These are phyloP conservation scores for Dendryphion nanum DNA, from an alignment of 2,329 filamentous ascomycete genomes.

Conservation along the genomic window DNA sequence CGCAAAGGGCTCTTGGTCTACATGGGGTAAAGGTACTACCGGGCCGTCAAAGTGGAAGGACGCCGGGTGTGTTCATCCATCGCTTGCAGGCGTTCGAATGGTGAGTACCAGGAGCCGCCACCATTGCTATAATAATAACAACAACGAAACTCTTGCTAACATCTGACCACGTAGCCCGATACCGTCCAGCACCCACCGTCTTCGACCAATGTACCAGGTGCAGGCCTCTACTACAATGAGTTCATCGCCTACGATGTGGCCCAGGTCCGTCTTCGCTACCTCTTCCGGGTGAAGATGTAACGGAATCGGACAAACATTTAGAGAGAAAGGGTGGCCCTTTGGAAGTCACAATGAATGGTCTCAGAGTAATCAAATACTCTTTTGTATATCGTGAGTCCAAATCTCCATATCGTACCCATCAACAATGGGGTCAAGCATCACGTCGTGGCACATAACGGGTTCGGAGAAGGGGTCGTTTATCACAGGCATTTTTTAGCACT, in stretches of 20 bases:
- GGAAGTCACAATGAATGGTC: too few relatives aligned
- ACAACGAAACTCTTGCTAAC: too few relatives aligned
- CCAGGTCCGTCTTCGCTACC: conserved; percentile 68
- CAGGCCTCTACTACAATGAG: conserved; percentile 66
- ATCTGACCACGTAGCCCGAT: background rate
- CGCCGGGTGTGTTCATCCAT: conserved; percentile 62
- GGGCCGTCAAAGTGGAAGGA: conserved; percentile 75
- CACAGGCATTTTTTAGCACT: too few relatives aligned
- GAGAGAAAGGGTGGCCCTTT: too few relatives aligned
- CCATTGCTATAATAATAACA: too few relatives aligned
- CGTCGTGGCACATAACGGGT: too few relatives aligned
- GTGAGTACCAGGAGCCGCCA: conserved; percentile 48
- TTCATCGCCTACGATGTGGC: conserved; percentile 70
- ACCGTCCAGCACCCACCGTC: conserved; percentile 43
- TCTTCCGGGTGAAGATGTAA: conserved; percentile 59
- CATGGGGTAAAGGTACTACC: conserved; percentile 66
- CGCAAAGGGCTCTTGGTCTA: conserved; percentile 60
- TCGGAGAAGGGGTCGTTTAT: too few relatives aligned
- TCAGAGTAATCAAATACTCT: too few relatives aligned
- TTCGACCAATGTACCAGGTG: conserved; percentile 45
- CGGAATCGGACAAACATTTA: too few relatives aligned
- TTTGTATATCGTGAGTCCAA: too few relatives aligned
- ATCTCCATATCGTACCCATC: too few relatives aligned
- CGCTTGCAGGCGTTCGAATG: conserved; percentile 68
- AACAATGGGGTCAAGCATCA: too few relatives aligned